Evolutionary conservation across 306 rosid species (phyloP).

Genomic region (Cucurbita pepo): DNA sequence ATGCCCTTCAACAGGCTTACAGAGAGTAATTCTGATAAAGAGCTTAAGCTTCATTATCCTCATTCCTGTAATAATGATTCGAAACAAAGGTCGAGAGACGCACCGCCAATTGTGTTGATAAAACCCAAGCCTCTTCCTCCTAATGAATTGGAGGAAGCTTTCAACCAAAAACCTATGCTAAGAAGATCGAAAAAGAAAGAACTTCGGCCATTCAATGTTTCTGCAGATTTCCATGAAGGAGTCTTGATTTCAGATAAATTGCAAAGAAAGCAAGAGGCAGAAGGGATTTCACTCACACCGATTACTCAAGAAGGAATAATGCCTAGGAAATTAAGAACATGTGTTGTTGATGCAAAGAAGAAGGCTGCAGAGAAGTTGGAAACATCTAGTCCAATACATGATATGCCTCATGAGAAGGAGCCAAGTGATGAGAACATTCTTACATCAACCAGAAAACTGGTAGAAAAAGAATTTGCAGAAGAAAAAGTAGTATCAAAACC

Average conservation of each 20-base stretch:
- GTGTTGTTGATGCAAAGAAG: conserved; percentile 26
- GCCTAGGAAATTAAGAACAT: conserved; percentile 19
- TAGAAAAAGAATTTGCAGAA: conserved; percentile 28
- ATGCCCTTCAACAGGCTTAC: conserved; percentile 44
- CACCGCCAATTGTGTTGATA: conserved; percentile 60
- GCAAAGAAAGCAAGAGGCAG: conserved; percentile 18
- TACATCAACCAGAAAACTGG: conserved; percentile 14
- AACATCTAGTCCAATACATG: conserved; percentile 18
- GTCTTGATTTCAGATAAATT: conserved; percentile 17
- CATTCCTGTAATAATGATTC: conserved; percentile 9
- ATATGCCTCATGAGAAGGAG: conserved; percentile 26
- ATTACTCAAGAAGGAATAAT: conserved; percentile 14
- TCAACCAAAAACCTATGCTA: conserved; percentile 10
- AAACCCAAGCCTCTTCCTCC: conserved; percentile 36
- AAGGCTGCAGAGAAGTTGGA: conserved; percentile 27
- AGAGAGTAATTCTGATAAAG: conserved; percentile 25
- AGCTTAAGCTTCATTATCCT: conserved; percentile 12
- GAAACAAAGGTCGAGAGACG: conserved; percentile 6
- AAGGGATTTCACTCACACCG: conserved; percentile 17
- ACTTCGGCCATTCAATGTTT: neutral
- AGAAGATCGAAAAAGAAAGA: conserved; percentile 22
- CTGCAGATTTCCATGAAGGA: conserved; percentile 11
- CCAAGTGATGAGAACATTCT: conserved; percentile 16
- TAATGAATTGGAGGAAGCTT: conserved; percentile 14
- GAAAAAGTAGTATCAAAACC: conserved; percentile 26